phyloP scores from a whole-genome alignment of 768 basidiomycete genomes.

The Boletus patriciae region DNA sequence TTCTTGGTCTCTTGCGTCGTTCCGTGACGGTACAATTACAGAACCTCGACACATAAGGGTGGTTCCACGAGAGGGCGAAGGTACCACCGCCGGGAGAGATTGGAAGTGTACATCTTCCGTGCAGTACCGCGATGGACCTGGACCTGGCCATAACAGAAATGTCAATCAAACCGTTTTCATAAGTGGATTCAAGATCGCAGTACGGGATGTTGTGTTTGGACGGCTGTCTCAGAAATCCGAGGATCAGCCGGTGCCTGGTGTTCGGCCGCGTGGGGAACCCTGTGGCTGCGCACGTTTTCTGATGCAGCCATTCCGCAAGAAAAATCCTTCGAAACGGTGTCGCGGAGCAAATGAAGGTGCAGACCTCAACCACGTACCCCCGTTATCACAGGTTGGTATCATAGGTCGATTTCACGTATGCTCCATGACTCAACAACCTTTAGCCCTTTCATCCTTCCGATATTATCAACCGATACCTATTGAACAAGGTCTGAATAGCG shows the following conservation, averaged over 20 bases:
- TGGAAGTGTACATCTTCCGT: not conserved
- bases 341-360: not conserved
- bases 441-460: conserved; percentile 13
- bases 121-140: not conserved
- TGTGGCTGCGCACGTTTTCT: not conserved
- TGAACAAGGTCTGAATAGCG: not conserved
- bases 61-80: not conserved
- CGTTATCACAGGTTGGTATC: conserved; percentile 3
- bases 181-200: conserved; percentile 19
- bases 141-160: not conserved
- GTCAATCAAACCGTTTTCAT: conserved; percentile 20
- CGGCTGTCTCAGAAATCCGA: not conserved
- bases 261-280: not conserved
- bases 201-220: not conserved
- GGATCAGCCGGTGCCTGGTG: not conserved
- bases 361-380: not conserved
- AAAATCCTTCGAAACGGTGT: not conserved
- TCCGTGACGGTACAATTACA: no score
- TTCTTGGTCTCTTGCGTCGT: no score
- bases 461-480: conserved; percentile 1
- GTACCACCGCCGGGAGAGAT: not conserved
- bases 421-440: not conserved
- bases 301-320: not conserved
- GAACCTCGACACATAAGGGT: no score
- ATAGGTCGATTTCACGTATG: not conserved